These are phyloP conservation scores for Penicillium atrosanguineum DNA, from an alignment of 495 filamentous ascomycete species.

Conservation along the genomic window DNA sequence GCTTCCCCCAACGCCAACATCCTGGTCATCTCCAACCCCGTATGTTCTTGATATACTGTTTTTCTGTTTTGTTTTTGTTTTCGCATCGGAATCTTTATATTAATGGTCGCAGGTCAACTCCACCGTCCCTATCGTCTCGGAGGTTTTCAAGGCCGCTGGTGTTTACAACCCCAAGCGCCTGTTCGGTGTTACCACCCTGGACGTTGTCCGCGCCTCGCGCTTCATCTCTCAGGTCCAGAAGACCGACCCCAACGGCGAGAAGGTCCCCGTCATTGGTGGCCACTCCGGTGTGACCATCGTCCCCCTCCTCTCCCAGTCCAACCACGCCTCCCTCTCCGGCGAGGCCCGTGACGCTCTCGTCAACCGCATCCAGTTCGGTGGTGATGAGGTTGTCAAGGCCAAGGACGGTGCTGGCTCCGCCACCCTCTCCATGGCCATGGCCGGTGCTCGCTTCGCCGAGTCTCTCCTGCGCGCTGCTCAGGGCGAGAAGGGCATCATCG, in stretches of 20 bases:
- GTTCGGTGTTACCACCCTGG: slow-evolving; percentile 98
- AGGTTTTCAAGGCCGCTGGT: slow-evolving; percentile 89
- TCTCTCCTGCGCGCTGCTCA: slow-evolving; percentile 86
- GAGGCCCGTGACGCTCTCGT: slow-evolving; percentile 72
- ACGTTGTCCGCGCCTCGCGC: slow-evolving; percentile 94
- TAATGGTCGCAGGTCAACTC: slow-evolving; percentile 69
- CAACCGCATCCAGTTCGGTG: slow-evolving; percentile 97
- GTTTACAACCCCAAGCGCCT: slow-evolving; percentile 99
- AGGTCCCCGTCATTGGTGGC: slow-evolving; percentile 92
- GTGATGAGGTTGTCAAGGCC: slow-evolving; percentile 98
- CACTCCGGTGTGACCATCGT: slow-evolving; percentile 99
- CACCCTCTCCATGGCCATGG: slow-evolving; percentile 98
- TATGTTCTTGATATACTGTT: slow-evolving; percentile 26
- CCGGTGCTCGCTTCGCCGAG: slow-evolving; percentile 96
- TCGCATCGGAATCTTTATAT: neutral
- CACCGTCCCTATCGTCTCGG: slow-evolving; percentile 94
- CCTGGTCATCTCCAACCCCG: slow-evolving; percentile 97
- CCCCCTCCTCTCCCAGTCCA: slow-evolving; percentile 92
- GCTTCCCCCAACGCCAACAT: slow-evolving; percentile 88
- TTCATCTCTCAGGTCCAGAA: slow-evolving; percentile 92
- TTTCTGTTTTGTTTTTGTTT: too few relatives aligned
- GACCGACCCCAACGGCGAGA: slow-evolving; percentile 87
- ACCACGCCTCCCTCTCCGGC: slow-evolving; percentile 76
- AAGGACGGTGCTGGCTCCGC: slow-evolving; percentile 98
- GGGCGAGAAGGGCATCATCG: slow-evolving; percentile 90